Conservation (phyloP, 345 rosid genomes). For the Acer yangbiense region DNA sequence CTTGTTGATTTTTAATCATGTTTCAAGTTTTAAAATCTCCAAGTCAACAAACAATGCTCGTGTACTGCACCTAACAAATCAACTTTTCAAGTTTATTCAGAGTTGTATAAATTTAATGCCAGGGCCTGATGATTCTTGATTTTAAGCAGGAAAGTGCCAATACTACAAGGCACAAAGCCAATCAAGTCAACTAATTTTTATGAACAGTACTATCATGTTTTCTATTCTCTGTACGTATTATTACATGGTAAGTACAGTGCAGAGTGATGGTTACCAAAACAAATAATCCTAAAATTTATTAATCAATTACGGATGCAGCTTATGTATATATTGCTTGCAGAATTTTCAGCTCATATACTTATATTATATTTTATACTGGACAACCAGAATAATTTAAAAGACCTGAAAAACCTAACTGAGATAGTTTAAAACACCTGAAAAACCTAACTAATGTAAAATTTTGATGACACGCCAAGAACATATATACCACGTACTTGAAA, state of each 20-base stretch:
- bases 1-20: background rate
- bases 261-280: background rate
- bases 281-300: background rate
- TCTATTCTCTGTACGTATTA: background rate
- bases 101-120: background rate
- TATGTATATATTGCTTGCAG: background rate
- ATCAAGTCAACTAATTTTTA: background rate
- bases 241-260: background rate
- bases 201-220: background rate
- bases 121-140: background rate
- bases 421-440: background rate
- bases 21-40: background rate
- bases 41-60: background rate
- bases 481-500: too few species aligned
- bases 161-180: background rate
- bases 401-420: too few species aligned
- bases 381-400: background rate
- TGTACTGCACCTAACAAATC: background rate
- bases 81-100: background rate
- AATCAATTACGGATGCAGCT: background rate
- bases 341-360: background rate
- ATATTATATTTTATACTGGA: background rate
- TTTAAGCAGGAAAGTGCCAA: background rate
- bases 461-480: background rate
- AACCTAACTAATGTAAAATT: background rate